Evolutionary conservation across 2,329 filamentous ascomycete species (phyloP), one percentile per base, ranked within the genome.

Genomic region (Plectosphaerella sp.): DNA sequence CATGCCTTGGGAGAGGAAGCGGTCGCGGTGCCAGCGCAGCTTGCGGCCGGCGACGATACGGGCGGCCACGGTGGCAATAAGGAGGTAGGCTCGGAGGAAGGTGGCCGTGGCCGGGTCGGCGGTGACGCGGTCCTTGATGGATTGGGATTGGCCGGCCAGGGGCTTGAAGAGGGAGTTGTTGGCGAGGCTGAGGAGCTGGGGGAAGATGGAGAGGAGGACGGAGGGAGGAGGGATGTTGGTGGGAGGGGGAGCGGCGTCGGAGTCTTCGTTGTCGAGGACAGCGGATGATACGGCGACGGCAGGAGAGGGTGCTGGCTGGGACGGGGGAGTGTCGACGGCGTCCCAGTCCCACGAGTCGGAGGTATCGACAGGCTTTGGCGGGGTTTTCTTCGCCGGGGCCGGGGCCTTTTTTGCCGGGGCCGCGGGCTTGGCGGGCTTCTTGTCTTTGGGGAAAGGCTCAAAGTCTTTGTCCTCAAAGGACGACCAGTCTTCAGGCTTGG

Each of bases 191-290:
- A 96, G 82, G 5, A 95, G 72, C 8, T 81, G 74, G 0, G 89
- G 84, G 58, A 96, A 91, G 8, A 91, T 69, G 9, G 88, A 85
- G 20, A 97, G 77, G 14, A 97, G 75, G 18, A 96, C 79, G 1
- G 89, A 89, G 1, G 93, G 93, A 5, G 93, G 93, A 10, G 93
- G 93, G 8, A 97, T 84, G 63, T 96, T 97, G 16, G 85, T 90
- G 5, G 91, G 91, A 6, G 90, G 88, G 22, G 76, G 72, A 5
- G 67, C 65, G 39, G 67, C 64, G 52, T 73, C 66, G 15, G 35
- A 41, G 11, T 18, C 22, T 16, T 48, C 18, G 41, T 4, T 43
- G 41, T 43, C 41, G n/a, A 43, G 41, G 41, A 43, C 18, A 8
- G 41, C 16, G n/a, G 41, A 20, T 3, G 41, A 43, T 9, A 43